Evolutionary conservation across 1,139 yeast species (phyloP).

Genomic region (Lodderomyces parapsilosis): DNA sequence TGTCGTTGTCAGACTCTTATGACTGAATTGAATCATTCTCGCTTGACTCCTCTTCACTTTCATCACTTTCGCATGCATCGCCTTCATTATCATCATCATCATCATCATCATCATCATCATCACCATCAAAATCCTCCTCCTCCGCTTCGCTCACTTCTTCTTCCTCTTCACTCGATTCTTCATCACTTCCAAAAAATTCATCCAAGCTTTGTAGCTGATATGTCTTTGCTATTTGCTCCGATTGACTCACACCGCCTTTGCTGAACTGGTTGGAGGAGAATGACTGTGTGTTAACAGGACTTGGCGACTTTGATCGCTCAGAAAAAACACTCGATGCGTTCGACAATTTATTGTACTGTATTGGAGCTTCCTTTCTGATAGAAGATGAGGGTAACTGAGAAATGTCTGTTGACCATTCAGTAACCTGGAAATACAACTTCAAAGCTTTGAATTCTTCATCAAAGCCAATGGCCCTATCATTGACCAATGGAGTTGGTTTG

Average conservation of each 20-base stretch:
- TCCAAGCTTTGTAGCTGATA: conserved; percentile 75
- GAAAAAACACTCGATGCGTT: conserved; percentile 17
- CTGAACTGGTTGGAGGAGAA: conserved; percentile 24
- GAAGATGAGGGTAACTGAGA: conserved; percentile 31
- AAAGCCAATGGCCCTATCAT: conserved; percentile 4
- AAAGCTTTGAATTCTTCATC: conserved; percentile 20
- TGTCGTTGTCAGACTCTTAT: too few relatives aligned
- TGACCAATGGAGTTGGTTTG: conserved; percentile 56
- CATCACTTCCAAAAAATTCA: conserved; percentile 71
- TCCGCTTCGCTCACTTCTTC: conserved; percentile 20
- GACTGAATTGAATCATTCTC: too few relatives aligned
- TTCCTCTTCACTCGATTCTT: conserved; percentile 27
- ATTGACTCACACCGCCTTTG: conserved; percentile 5
- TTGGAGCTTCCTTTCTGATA: conserved; percentile 34
- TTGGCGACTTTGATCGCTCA: conserved; percentile 22
- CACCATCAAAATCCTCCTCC: conserved; percentile 6
- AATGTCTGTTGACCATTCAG: conserved; percentile 35
- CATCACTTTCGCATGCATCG: too few relatives aligned
- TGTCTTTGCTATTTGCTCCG: conserved; percentile 16
- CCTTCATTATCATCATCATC: conserved; percentile 3
- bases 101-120: conserved; percentile 6
- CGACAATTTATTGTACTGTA: conserved; percentile 25
- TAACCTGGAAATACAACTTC: conserved; percentile 24
- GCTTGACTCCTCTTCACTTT: too few relatives aligned
- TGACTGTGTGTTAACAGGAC: conserved; percentile 21